Evolutionary conservation across 371 early-diverging fungal genomes (phyloP), one percentile per base, ranked within the genome.

Genomic region (Mucor irregularis): DNA sequence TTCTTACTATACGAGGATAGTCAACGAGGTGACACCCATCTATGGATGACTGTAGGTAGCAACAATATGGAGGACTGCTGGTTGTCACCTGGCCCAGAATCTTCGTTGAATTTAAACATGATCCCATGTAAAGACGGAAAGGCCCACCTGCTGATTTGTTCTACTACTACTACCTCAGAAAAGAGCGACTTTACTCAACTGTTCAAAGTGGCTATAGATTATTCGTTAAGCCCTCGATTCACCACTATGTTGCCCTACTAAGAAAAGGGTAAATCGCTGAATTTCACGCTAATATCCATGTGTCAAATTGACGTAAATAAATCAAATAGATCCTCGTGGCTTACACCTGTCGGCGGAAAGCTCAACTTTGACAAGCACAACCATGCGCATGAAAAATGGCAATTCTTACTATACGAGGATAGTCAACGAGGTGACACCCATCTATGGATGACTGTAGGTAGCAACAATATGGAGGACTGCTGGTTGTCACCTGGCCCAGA

Each of bases 261-360:
- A 45, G 43, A 38, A 63, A 63, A 53, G 58, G 64, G 64, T 63
- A 49, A 45, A n/a, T n/a, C n/a, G n/a, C n/a, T n/a, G n/a, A n/a
- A 9, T 31, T 24, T 21, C 6, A 30, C 6, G 4, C 7, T 22
- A 4, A 5, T 16, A 37, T 5, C 42, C 21, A 19, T 39, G 9
- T 2, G 14, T 26, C 16, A 43, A 26, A 24, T 39, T 39, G 14
- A 13, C n/a, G 8, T 19, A 35, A 14, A 34, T 24, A 34, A 24
- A 16, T 13, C 17, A 9, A 40, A 30, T 13, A 61, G 62, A 16
- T 45, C 56, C n/a, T 38, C 45, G 17, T 66, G 66, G 66, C 13
- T 66, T 3, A 61, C 58, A 2, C 66, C 66, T n/a, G 33, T 61
- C 22, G 19, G 49, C 9, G 62, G 57, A 5, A 21, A 24, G 13